Conservation (phyloP, 2,329 filamentous ascomycete species). For the Aspergillus niger region DNA sequence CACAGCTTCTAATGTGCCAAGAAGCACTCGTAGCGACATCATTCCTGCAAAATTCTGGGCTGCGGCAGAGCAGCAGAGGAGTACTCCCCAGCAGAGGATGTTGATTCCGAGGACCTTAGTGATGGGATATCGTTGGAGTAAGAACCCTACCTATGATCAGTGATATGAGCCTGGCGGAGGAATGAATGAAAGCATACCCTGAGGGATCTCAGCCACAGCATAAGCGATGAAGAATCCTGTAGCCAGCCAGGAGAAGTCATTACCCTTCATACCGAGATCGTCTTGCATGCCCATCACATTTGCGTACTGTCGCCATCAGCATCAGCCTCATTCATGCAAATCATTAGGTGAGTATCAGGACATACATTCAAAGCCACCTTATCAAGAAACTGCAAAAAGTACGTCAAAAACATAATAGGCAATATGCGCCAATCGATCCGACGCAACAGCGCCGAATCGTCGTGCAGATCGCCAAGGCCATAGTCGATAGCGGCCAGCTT, state of each 20-base stretch:
- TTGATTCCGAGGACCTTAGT: conserved; percentile 64
- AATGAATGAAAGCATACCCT: conserved; percentile 45
- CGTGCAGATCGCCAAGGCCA: conserved; percentile 36
- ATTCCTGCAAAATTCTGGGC: conserved; percentile 55
- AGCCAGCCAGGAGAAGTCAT: conserved; percentile 64
- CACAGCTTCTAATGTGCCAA: conserved; percentile 54
- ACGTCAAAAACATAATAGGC: conserved; percentile 63
- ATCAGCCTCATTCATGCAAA: background rate
- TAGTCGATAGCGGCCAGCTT: conserved; percentile 19
- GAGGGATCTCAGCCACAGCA: conserved; percentile 61
- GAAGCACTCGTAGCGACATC: conserved; percentile 58
- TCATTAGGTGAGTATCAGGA: background rate
- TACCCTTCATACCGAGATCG: conserved; percentile 58
- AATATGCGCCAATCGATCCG: conserved; percentile 63
- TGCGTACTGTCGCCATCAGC: conserved; percentile 53
- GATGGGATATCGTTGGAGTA: conserved; percentile 63
- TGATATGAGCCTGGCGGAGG: too few relatives aligned
- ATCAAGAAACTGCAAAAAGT: conserved; percentile 66
- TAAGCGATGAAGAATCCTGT: conserved; percentile 66
- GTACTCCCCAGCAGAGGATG: conserved; percentile 60
- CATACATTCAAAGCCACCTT: conserved; percentile 64
- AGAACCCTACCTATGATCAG: conserved; percentile 45
- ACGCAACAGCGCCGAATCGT: conserved; percentile 51
- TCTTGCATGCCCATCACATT: conserved; percentile 64
- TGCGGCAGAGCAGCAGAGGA: conserved; percentile 44